phyloP scores from a whole-genome alignment of 1,284 basidiomycete species.

The Pisolithus thermaeus region DNA sequence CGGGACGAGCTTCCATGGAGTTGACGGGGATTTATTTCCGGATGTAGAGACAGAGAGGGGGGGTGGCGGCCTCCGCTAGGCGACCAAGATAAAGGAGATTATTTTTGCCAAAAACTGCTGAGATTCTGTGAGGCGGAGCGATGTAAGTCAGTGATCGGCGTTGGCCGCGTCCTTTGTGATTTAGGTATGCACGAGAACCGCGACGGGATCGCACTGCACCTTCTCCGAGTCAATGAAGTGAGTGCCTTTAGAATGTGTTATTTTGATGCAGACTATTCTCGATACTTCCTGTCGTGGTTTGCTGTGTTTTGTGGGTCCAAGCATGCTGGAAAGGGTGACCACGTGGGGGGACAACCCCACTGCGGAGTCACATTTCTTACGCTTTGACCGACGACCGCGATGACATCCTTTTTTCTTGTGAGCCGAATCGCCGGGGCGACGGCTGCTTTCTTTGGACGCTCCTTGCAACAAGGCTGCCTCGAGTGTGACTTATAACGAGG shows the following conservation, averaged over 20 bases:
- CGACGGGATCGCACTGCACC: not conserved
- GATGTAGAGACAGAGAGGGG: not conserved
- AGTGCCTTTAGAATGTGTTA: no score
- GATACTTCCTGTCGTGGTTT: not conserved
- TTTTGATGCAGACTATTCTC: not conserved
- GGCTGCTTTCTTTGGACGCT: slow-evolving; percentile 11
- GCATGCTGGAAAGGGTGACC: not conserved
- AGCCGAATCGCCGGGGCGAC: slow-evolving; percentile 16
- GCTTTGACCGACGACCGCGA: slow-evolving; percentile 4
- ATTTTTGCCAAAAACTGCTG: not conserved
- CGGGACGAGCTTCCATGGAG: not conserved
- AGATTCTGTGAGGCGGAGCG: not conserved
- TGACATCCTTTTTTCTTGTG: slow-evolving; percentile 7
- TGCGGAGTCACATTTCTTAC: slow-evolving; percentile 26
- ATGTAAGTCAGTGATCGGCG: not conserved
- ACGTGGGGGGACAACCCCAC: slow-evolving; percentile 16
- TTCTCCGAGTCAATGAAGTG: no score
- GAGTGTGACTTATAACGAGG: slow-evolving; percentile 28
- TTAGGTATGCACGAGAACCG: not conserved
- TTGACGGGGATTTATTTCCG: not conserved
- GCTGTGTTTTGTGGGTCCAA: not conserved
- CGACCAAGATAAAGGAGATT: not conserved
- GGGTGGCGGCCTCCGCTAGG: not conserved
- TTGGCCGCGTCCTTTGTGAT: not conserved
- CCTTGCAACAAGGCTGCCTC: slow-evolving; percentile 31